A percentile compares a stretch with the other conserved stretches of the same genome.
phyloP scores from a whole-genome alignment of 768 basidiomycete species.

The Punctularia strigosozonata region DNA sequence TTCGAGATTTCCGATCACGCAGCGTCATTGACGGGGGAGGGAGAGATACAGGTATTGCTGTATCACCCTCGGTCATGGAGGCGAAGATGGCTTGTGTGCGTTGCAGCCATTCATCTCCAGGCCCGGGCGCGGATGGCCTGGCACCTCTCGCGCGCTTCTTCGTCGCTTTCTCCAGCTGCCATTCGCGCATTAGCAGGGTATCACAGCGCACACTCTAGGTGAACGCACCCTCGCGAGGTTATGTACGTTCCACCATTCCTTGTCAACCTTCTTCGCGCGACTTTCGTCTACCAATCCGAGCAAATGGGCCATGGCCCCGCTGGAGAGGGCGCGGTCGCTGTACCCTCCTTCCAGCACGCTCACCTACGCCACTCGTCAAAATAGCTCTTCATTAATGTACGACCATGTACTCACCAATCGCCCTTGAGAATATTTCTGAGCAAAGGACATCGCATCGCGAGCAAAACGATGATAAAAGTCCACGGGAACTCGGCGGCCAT shows the following conservation, averaged over 20 bases:
- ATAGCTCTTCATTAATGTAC: too few species aligned
- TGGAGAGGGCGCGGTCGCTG: conserved; percentile 77
- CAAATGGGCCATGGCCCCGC: conserved; percentile 76
- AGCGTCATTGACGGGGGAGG: conserved; percentile 33
- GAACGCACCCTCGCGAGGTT: conserved; percentile 46
- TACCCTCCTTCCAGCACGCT: conserved; percentile 96
- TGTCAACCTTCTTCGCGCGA: conserved; percentile 9
- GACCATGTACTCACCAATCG: too few species aligned
- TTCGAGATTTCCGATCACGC: conserved; percentile 31
- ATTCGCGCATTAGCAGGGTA: too few species aligned
- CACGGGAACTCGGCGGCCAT: conserved; percentile 79
- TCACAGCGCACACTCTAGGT: not conserved
- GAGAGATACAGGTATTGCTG: conserved; percentile 7
- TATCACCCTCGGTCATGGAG: conserved; percentile 20
- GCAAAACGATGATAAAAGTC: conserved; percentile 83
- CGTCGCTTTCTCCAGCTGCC: conserved; percentile 51
- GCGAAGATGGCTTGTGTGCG: conserved; percentile 39
- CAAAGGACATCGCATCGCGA: conserved; percentile 52
- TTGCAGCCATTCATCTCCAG: conserved; percentile 49
- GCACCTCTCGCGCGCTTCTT: conserved; percentile 45
- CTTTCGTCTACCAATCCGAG: conserved; percentile 42
- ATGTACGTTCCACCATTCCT: conserved; percentile 51
- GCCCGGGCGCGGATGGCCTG: conserved; percentile 13
- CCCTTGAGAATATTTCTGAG: conserved; percentile 52
- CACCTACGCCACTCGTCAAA: too few species aligned